These are phyloP conservation scores for Fraxinus ornus DNA, from an alignment of 305 asterid genomes.

Conservation along the genomic window DNA sequence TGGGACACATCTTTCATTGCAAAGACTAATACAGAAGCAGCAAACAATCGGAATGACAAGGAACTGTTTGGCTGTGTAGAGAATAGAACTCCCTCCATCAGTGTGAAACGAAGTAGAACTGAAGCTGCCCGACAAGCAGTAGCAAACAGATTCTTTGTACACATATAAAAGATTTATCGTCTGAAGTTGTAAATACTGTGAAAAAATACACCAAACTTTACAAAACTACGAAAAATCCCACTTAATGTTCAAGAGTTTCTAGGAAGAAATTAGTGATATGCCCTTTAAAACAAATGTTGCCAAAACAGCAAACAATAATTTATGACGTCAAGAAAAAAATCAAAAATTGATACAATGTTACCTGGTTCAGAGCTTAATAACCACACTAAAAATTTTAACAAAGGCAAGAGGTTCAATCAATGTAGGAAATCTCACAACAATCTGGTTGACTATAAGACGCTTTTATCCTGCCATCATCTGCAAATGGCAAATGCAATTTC, in stretches of 20 bases:
- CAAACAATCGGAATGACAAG: background rate
- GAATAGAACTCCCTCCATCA: background rate
- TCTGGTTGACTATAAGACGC: conserved; percentile 11
- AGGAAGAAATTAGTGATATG: background rate
- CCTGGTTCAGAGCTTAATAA: background rate
- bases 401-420: background rate
- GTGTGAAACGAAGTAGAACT: background rate
- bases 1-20: background rate
- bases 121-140: background rate
- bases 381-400: background rate
- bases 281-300: background rate
- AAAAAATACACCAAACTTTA: background rate
- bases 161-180: background rate
- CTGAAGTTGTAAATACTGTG: background rate
- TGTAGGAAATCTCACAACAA: background rate
- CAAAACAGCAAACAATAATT: background rate
- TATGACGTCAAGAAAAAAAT: background rate
- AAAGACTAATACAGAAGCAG: background rate
- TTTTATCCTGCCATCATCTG: conserved; percentile 80
- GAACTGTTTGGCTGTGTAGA: background rate
- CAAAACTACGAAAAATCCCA: background rate
- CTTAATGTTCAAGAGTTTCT: background rate
- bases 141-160: background rate
- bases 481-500: conserved; percentile 23
- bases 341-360: background rate